These are phyloP conservation scores for Fusarium sp. DNA, from an alignment of 2,329 filamentous ascomycete genomes.

Conservation along the genomic window DNA sequence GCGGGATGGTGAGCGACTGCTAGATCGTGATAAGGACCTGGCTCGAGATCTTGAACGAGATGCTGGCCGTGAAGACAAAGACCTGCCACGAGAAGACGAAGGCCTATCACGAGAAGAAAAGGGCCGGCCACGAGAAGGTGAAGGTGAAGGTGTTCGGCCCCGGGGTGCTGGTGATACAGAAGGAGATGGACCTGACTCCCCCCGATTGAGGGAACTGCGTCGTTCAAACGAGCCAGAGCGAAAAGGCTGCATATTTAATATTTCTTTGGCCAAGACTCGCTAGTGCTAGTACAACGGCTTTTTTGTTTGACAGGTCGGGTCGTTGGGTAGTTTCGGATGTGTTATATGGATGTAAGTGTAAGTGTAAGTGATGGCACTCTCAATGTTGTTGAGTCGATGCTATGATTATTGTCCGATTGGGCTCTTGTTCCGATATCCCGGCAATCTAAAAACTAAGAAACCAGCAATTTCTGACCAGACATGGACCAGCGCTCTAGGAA, in stretches of 20 bases:
- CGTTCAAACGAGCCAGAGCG: slow-evolving; percentile 38
- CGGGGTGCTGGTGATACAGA: slow-evolving; percentile 26
- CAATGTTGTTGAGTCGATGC: background rate
- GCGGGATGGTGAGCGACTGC: slow-evolving; percentile 39
- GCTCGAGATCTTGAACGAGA: slow-evolving; percentile 36
- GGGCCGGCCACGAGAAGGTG: slow-evolving; percentile 11
- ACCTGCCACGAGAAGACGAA: slow-evolving; percentile 9
- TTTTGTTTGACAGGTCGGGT: slow-evolving; percentile 2
- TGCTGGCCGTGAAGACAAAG: slow-evolving; percentile 9
- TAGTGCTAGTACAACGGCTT: slow-evolving; percentile 1
- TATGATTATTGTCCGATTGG: slow-evolving; percentile 13
- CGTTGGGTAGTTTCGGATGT: slow-evolving; percentile 10
- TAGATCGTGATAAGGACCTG: slow-evolving; percentile 32
- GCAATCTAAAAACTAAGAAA: slow-evolving; percentile 9
- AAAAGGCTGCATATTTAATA: slow-evolving; percentile 31
- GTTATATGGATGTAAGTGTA: slow-evolving; percentile 9
- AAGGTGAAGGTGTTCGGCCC: slow-evolving; percentile 25
- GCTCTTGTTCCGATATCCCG: slow-evolving; percentile 12
- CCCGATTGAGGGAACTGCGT: slow-evolving; percentile 30
- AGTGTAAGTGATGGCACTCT: too few species aligned
- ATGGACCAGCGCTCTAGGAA: slow-evolving; percentile 26
- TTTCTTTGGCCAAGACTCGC: slow-evolving; percentile 24
- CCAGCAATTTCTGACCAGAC: slow-evolving; percentile 11
- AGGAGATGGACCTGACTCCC: slow-evolving; percentile 23
- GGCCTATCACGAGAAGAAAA: slow-evolving; percentile 29